phyloP scores from a whole-genome alignment of 179 eudicot genomes.

The Sideroxylon spinosum region DNA sequence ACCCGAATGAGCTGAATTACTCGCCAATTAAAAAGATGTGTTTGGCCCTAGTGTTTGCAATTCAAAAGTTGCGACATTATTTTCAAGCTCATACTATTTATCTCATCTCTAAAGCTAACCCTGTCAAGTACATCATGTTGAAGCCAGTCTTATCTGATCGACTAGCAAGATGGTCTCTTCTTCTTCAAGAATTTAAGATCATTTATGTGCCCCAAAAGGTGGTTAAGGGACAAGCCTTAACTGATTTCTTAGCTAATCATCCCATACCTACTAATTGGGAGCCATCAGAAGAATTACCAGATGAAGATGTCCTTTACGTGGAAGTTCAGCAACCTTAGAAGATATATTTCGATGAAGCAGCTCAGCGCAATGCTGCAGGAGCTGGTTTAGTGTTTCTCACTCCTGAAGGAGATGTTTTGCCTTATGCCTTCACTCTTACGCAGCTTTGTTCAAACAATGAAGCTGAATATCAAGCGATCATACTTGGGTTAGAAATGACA shows the following conservation, averaged over 20 bases:
- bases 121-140: background rate
- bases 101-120: background rate
- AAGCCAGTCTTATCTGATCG: background rate
- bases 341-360: background rate
- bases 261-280: background rate
- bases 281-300: background rate
- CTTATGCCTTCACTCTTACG: background rate
- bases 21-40: slow-evolving; percentile 7
- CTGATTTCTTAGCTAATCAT: too few species aligned
- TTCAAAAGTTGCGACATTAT: background rate
- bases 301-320: background rate
- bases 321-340: background rate
- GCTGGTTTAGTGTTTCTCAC: background rate
- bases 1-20: too few species aligned
- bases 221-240: too few species aligned
- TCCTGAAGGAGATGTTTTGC: background rate
- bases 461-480: too few species aligned
- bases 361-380: background rate
- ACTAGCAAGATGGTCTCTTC: background rate
- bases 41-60: background rate
- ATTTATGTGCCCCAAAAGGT: too few species aligned
- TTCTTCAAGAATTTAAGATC: background rate
- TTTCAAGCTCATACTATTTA: background rate
- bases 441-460: background rate
- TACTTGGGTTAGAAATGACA: background rate